These are phyloP conservation scores for Phytophthora sojae DNA, from an alignment of 352 stramenopile species.

Conservation along the genomic window DNA sequence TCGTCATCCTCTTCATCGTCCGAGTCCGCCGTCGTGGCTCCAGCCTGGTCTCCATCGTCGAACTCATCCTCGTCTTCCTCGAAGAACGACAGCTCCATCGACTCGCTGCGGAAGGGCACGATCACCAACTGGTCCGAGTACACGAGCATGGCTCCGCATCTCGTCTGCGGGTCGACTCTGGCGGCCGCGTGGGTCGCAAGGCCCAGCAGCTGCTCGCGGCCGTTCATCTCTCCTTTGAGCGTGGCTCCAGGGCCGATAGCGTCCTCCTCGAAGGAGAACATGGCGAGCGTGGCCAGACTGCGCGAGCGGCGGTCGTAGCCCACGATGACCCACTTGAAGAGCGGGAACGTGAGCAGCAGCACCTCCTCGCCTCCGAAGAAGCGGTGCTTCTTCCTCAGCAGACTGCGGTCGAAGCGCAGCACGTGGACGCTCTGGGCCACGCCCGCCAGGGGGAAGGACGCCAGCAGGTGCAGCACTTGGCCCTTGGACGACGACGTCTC, in stretches of 20 bases:
- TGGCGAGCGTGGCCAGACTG: slow-evolving; percentile 67
- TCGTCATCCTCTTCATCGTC: slow-evolving; percentile 86
- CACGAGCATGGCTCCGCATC: slow-evolving; percentile 84
- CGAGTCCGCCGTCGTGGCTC: slow-evolving; percentile 33
- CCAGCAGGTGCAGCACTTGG: slow-evolving; percentile 77
- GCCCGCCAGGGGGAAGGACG: slow-evolving; percentile 75
- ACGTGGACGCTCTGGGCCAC: slow-evolving; percentile 78
- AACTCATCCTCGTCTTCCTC: slow-evolving; percentile 76
- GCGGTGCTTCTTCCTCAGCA: slow-evolving; percentile 75
- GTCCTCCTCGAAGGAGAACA: slow-evolving; percentile 86
- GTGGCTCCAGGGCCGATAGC: slow-evolving; percentile 83
- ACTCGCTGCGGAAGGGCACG: slow-evolving; percentile 82
- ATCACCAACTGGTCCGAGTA: slow-evolving; percentile 87
- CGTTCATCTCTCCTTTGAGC: slow-evolving; percentile 82
- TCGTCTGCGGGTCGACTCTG: slow-evolving; percentile 76
- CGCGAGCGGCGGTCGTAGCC: slow-evolving; percentile 68
- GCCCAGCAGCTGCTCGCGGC: slow-evolving; percentile 76
- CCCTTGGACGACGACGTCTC: slow-evolving; percentile 40
- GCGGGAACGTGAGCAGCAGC: slow-evolving; percentile 77
- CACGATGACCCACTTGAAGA: slow-evolving; percentile 85
- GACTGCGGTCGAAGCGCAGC: slow-evolving; percentile 68
- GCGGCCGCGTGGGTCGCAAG: slow-evolving; percentile 59
- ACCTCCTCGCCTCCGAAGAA: slow-evolving; percentile 80
- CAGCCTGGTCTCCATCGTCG: slow-evolving; percentile 55
- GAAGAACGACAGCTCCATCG: slow-evolving; percentile 82